Evolutionary conservation across 1,284 basidiomycete species (phyloP).

Genomic region (Rhodotorula sp.): DNA sequence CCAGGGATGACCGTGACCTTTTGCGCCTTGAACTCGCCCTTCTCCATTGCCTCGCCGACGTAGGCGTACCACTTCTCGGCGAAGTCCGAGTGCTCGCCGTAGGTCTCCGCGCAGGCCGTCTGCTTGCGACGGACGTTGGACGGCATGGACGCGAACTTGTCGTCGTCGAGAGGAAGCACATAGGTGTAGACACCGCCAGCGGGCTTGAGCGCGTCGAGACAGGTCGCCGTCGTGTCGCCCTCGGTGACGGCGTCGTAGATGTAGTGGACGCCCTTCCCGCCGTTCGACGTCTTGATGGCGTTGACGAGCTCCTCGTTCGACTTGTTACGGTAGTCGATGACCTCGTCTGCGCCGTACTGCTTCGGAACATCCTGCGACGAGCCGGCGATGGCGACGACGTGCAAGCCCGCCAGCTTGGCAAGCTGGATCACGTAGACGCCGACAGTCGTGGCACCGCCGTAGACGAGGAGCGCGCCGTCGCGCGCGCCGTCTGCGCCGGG

Average conservation of each 20-base stretch:
- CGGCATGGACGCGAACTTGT: background rate
- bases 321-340: constrained; percentile 48
- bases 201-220: constrained; percentile 38
- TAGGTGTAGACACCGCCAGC: constrained; percentile 11
- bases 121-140: constrained; percentile 28
- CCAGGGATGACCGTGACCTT: constrained; percentile 45
- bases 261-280: constrained; percentile 36
- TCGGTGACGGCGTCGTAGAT: constrained; percentile 46
- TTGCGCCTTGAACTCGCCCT: constrained; percentile 45
- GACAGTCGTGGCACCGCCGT: constrained; percentile 50
- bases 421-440: constrained; percentile 51
- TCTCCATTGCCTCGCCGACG: constrained; percentile 42
- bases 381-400: constrained; percentile 50
- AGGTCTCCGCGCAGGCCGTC: constrained; percentile 31
- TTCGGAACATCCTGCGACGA: constrained; percentile 35
- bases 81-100: constrained; percentile 35
- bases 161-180: constrained; percentile 22
- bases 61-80: constrained; percentile 44
- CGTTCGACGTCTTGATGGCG: constrained; percentile 28
- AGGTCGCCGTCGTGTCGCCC: constrained; percentile 37
- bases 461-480: constrained; percentile 45
- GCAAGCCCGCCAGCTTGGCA: constrained; percentile 47
- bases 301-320: constrained; percentile 32
- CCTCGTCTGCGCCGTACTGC: constrained; percentile 45
- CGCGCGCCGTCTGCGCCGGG: constrained; percentile 14